Evolutionary conservation across 306 rosid genomes (phyloP).

Genomic region (barrel medic (Medicago truncatula)): MtrunA17r5.0-ANR NC_053049.1:23662001-23662500

Average conservation of each 20-base stretch:
- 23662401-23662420: background rate
- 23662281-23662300: background rate
- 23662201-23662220: too few relatives aligned
- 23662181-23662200: too few relatives aligned
- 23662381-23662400: conserved; percentile 17
- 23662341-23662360: conserved; percentile 2
- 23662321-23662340: conserved; percentile 1
- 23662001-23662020: conserved; percentile 2
- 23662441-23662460: too few relatives aligned
- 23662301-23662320: conserved; percentile 22
- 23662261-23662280: conserved; percentile 18
- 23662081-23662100: too few relatives aligned
- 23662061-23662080: conserved; percentile 15
- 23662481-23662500: too few relatives aligned
- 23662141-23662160: too few relatives aligned
- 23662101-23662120: too few relatives aligned
- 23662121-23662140: background rate
- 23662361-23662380: conserved; percentile 16
- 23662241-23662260: too few relatives aligned
- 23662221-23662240: too few relatives aligned
- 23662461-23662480: too few relatives aligned
- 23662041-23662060: conserved; percentile 1
- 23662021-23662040: conserved; percentile 5
- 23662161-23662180: background rate
- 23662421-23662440: background rate